Evolutionary conservation across 2,329 filamentous ascomycete species (phyloP).

Genomic region (Fusarium concolor): DNA sequence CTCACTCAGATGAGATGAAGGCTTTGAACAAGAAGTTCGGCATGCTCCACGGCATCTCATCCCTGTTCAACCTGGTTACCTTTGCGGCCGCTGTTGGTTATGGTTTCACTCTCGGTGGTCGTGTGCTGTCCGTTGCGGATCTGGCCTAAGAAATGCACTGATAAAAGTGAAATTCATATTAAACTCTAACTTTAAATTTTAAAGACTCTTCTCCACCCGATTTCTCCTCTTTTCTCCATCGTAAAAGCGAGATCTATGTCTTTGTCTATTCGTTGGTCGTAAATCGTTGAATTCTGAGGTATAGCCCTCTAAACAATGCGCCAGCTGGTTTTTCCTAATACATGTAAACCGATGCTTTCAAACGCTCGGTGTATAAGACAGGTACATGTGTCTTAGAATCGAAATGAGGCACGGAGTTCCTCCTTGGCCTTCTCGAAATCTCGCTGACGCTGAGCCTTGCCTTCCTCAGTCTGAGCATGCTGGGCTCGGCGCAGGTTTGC

Average conservation of each 20-base stretch:
- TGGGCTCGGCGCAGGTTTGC: conserved; percentile 48
- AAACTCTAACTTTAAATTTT: conserved; percentile 27
- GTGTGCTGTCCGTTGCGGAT: conserved; percentile 60
- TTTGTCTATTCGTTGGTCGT: conserved; percentile 39
- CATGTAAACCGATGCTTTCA: neutral
- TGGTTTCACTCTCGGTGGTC: conserved; percentile 77
- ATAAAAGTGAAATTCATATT: conserved; percentile 8
- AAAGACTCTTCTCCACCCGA: conserved; percentile 15
- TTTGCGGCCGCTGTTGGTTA: conserved; percentile 80
- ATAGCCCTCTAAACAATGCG: conserved; percentile 38
- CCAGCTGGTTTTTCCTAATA: conserved; percentile 21
- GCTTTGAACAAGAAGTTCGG: conserved; percentile 82
- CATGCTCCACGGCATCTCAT: conserved; percentile 83
- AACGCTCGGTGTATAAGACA: neutral
- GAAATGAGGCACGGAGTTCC: conserved; percentile 54
- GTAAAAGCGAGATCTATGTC: conserved; percentile 12
- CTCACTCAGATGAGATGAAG: conserved; percentile 87
- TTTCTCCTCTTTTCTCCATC: conserved; percentile 4
- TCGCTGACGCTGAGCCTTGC: conserved; percentile 51
- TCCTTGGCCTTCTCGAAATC: conserved; percentile 62
- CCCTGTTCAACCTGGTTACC: conserved; percentile 79
- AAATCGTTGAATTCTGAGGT: conserved; percentile 40
- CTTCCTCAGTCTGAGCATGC: conserved; percentile 33
- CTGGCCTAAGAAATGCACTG: conserved; percentile 33
- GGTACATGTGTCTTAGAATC: conserved; percentile 10